Evolutionary conservation across 768 basidiomycete genomes (phyloP).

Genomic region (Suillus alpinus): DNA sequence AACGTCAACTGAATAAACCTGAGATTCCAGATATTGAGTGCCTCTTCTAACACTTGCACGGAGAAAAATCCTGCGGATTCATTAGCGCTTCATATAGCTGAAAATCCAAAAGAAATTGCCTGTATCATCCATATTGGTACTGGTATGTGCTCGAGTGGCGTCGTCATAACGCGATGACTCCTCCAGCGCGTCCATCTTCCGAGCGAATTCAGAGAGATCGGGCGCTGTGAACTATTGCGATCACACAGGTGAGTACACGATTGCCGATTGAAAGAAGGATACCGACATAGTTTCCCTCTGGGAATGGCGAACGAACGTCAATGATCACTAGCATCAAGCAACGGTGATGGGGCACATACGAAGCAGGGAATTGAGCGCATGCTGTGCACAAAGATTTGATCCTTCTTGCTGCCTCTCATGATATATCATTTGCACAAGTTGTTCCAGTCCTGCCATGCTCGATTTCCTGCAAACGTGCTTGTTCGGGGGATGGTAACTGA

Average conservation of each 20-base stretch:
- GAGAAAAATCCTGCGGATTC: slow-evolving; percentile 77
- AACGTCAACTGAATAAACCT: slow-evolving; percentile 44
- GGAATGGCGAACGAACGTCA: slow-evolving; percentile 5
- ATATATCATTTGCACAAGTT: slow-evolving; percentile 58
- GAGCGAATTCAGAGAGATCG: slow-evolving; percentile 75
- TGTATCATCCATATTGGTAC: slow-evolving; percentile 91
- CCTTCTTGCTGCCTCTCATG: slow-evolving; percentile 77
- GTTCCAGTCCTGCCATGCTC: slow-evolving; percentile 59
- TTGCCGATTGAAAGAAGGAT: not conserved
- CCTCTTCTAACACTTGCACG: slow-evolving; percentile 83
- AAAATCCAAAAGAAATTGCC: slow-evolving; percentile 37
- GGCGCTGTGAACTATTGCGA: slow-evolving; percentile 66
- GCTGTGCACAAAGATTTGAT: slow-evolving; percentile 85
- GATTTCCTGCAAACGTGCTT: slow-evolving; percentile 5
- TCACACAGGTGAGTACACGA: slow-evolving; percentile 11
- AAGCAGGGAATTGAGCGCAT: slow-evolving; percentile 77
- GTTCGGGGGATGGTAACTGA: not conserved
- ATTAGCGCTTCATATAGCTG: not conserved
- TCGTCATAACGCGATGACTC: slow-evolving; percentile 45
- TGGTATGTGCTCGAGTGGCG: slow-evolving; percentile 40
- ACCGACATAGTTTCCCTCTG: slow-evolving; percentile 52
- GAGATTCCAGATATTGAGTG: slow-evolving; percentile 80
- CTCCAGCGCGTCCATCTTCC: slow-evolving; percentile 66
- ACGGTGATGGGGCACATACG: slow-evolving; percentile 40
- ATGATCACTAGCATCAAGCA: slow-evolving; percentile 35